Conservation (phyloP, 73 alveolate species). For the Uronychia binucleata region DNA sequence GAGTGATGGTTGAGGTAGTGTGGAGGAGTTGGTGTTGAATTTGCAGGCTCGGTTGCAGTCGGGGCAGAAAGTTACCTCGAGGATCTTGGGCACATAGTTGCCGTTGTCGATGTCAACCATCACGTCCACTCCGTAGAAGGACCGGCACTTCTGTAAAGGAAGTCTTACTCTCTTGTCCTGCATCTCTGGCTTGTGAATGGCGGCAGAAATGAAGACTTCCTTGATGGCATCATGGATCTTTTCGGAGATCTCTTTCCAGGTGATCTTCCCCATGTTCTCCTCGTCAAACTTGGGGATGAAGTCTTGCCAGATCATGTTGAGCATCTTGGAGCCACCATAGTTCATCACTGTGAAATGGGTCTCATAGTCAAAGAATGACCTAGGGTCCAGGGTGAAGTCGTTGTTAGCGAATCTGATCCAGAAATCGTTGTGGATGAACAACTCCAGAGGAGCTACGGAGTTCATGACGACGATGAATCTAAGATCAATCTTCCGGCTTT, state of each 20-base stretch:
- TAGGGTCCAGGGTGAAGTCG: conserved; percentile 64
- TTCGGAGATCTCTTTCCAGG: conserved; percentile 64
- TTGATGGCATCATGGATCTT: conserved; percentile 70
- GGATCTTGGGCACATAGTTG: conserved; percentile 77
- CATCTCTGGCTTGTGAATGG: conserved; percentile 66
- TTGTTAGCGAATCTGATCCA: conserved; percentile 93
- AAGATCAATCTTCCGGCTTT: conserved; percentile 87
- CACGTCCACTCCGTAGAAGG: conserved; percentile 93
- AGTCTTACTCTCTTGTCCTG: conserved; percentile 66
- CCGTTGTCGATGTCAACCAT: conserved; percentile 46
- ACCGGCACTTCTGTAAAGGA: conserved; percentile 26
- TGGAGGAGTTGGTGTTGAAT: conserved; percentile 79
- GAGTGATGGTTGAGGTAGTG: too few relatives aligned
- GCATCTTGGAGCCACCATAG: conserved; percentile 72
- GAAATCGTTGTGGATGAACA: conserved; percentile 84
- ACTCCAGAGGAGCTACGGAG: conserved; percentile 86
- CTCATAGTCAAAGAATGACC: conserved; percentile 83
- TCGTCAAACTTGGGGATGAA: conserved; percentile 55
- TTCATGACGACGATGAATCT: conserved; percentile 91
- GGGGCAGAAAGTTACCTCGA: conserved; percentile 90
- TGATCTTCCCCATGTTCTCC: conserved; percentile 52
- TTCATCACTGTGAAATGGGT: conserved; percentile 97
- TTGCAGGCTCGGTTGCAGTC: conserved; percentile 90
- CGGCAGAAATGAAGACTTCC: conserved; percentile 70
- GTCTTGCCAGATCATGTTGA: conserved; percentile 60